A percentile compares a stretch with the other conserved stretches of the same genome.
phyloP scores from a whole-genome alignment of 148 eudicot genomes.

The Nepenthes mirabilis region DNA sequence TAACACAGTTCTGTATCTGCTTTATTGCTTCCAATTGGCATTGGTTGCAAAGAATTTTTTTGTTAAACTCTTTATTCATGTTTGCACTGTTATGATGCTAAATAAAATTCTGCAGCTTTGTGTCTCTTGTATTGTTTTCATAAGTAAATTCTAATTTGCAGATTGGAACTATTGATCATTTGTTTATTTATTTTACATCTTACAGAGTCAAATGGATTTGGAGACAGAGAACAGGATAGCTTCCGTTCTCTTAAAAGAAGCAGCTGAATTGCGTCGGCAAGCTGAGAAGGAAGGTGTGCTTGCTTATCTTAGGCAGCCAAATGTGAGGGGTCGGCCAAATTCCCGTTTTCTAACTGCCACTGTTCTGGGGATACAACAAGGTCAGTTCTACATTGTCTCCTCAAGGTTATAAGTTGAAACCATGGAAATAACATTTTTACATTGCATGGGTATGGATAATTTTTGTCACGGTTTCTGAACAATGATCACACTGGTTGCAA shows the following conservation, averaged over 20 bases:
- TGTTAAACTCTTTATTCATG: not conserved
- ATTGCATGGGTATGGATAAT: no score
- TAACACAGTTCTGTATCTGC: no score
- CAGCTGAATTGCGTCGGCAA: constrained; percentile 75
- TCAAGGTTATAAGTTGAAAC: no score
- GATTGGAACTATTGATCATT: not conserved
- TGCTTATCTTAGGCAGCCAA: constrained; percentile 68
- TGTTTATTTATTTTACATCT: not conserved
- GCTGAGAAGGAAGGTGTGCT: constrained; percentile 74
- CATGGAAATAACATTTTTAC: no score
- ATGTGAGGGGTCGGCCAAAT: constrained; percentile 73
- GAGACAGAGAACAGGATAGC: constrained; percentile 88
- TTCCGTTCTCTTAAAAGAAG: constrained; percentile 67
- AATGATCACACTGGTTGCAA: no score
- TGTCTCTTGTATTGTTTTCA: not conserved
- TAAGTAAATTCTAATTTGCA: not conserved
- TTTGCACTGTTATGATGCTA: not conserved
- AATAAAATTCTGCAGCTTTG: not conserved
- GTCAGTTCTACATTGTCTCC: constrained; percentile 14
- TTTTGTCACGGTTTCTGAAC: no score
- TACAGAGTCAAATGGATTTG: constrained; percentile 46
- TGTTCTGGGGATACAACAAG: constrained; percentile 85
- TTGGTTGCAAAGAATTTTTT: no score
- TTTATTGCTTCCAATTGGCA: no score
- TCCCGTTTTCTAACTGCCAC: constrained; percentile 86